Evolutionary conservation across 257 asterid species (phyloP).

Genomic region (Solanum ossicruentum): DNA sequence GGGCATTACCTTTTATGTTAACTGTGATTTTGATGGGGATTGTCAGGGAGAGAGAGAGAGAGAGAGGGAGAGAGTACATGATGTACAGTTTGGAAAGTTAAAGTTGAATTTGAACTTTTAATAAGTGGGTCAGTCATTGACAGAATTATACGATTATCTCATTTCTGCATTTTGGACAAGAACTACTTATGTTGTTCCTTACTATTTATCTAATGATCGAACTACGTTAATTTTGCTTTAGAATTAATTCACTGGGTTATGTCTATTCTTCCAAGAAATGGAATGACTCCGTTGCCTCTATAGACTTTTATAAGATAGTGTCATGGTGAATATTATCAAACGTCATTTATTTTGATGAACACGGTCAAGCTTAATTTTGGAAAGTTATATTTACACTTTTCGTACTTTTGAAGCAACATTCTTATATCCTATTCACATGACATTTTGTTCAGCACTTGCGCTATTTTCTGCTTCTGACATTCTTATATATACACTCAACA

Average conservation of each 20-base stretch:
- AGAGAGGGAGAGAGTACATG: neutral
- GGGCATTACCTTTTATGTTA: neutral
- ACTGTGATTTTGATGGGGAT: neutral
- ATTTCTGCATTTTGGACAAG: neutral
- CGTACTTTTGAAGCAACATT: neutral
- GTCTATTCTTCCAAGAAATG: neutral
- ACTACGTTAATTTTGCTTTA: neutral
- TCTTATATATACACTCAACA: slow-evolving; percentile 6
- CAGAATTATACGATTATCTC: neutral
- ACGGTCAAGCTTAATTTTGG: neutral
- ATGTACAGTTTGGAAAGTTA: neutral
- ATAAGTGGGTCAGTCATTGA: neutral
- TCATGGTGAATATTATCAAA: neutral
- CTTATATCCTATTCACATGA: neutral
- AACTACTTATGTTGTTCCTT: neutral
- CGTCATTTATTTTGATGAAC: neutral
- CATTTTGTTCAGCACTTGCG: neutral
- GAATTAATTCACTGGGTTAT: neutral
- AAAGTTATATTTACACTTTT: neutral
- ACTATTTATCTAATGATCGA: neutral
- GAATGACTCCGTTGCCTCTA: neutral
- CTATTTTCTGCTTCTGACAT: neutral
- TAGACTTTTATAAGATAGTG: neutral
- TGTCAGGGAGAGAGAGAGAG: neutral
- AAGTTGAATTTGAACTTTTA: neutral